Evolutionary conservation across 1,139 yeast genomes (phyloP).

Genomic region (Hyphopichia burtonii): DNA sequence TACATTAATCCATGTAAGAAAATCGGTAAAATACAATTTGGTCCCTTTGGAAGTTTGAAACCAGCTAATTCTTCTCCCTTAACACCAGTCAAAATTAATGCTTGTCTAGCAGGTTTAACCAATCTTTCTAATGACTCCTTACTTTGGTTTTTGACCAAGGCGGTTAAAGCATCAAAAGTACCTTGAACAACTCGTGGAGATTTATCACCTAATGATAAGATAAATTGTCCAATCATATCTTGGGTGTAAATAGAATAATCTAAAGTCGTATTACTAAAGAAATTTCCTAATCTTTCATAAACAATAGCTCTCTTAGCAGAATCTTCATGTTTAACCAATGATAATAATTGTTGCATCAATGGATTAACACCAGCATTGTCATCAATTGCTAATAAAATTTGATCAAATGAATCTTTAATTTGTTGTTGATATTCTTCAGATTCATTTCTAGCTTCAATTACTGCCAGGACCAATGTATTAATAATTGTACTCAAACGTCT

Average conservation of each 20-base stretch:
- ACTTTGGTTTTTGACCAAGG: slow-evolving; percentile 67
- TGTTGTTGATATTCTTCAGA: slow-evolving; percentile 38
- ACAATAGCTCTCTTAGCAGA: slow-evolving; percentile 63
- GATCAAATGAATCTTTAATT: slow-evolving; percentile 59
- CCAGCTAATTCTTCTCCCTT: slow-evolving; percentile 71
- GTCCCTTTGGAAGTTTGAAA: slow-evolving; percentile 80
- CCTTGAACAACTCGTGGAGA: slow-evolving; percentile 63
- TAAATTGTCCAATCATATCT: slow-evolving; percentile 73
- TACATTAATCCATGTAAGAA: slow-evolving; percentile 95
- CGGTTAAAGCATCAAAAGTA: slow-evolving; percentile 66
- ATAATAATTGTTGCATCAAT: slow-evolving; percentile 75
- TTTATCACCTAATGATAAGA: slow-evolving; percentile 71
- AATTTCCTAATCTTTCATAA: slow-evolving; percentile 66
- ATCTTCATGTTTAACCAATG: slow-evolving; percentile 78
- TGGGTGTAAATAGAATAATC: slow-evolving; percentile 73
- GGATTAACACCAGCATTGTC: slow-evolving; percentile 84
- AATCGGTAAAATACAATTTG: slow-evolving; percentile 83
- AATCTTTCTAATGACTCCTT: slow-evolving; percentile 75
- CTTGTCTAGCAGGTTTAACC: slow-evolving; percentile 75
- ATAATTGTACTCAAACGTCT: slow-evolving; percentile 70
- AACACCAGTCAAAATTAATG: slow-evolving; percentile 66
- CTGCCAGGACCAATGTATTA: slow-evolving; percentile 66
- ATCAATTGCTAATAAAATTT: slow-evolving; percentile 67
- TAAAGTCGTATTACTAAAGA: slow-evolving; percentile 62
- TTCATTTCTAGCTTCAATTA: slow-evolving; percentile 36